A percentile compares a stretch with the other conserved stretches of the same genome.
Conservation (phyloP, 2,329 filamentous ascomycete species). For the Pseudogymnoascus sp. region DNA sequence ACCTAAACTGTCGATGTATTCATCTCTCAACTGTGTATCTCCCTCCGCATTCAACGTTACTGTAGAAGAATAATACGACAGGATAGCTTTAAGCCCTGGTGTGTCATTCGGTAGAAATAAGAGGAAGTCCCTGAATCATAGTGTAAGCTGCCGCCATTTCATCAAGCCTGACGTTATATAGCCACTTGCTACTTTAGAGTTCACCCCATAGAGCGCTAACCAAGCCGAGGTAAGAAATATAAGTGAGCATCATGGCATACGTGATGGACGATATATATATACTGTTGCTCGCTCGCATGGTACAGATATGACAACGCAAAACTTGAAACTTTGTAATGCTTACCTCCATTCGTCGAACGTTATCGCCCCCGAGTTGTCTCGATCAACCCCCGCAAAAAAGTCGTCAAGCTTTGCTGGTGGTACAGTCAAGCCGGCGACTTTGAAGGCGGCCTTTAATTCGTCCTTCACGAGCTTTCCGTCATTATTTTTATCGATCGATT, state of each 20-base stretch:
- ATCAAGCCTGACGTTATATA: not conserved
- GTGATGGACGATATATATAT: not conserved
- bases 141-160: slow-evolving; percentile 3
- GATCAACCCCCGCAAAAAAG: slow-evolving; percentile 86
- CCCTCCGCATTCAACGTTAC: slow-evolving; percentile 88
- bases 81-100: slow-evolving; percentile 67
- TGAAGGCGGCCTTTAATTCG: slow-evolving; percentile 75
- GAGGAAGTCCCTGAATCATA: slow-evolving; percentile 68
- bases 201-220: not conserved
- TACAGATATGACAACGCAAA: not conserved
- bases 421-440: slow-evolving; percentile 67
- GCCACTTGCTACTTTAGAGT: not conserved
- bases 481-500: slow-evolving; percentile 74
- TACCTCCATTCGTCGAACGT: slow-evolving; percentile 96
- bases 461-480: slow-evolving; percentile 79
- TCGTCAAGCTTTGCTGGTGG: slow-evolving; percentile 67
- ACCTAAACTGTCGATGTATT: slow-evolving; percentile 90
- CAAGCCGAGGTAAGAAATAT: not conserved
- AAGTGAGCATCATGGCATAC: not conserved
- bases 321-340: slow-evolving; percentile 28
- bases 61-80: slow-evolving; percentile 86
- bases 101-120: slow-evolving; percentile 71
- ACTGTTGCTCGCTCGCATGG: not conserved
- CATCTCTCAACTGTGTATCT: slow-evolving; percentile 85
- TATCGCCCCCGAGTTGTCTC: slow-evolving; percentile 63